Evolutionary conservation across 176 grass and related monocot genomes (phyloP), one percentile per base, ranked within the genome.

Genomic region (Triticum urartu): DNA sequence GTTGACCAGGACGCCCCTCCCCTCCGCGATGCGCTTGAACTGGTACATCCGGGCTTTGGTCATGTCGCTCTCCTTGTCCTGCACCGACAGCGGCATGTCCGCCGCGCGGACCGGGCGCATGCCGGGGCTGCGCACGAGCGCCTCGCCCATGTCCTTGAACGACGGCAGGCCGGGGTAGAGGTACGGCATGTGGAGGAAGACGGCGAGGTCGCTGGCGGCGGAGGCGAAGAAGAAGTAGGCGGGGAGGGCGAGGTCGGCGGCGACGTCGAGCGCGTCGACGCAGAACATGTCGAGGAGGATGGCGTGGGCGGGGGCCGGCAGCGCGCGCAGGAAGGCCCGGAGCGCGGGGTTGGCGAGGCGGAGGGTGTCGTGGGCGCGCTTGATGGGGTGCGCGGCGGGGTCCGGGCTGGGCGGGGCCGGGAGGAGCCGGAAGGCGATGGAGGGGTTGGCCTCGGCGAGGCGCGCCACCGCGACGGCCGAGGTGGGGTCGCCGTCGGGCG

Each of bases 211-310:
- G 75, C 63, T 6, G 11, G 85, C 85, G 5, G 71, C 64, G 3
- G 61, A 60, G 11, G 75, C 24, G 59, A 65, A 78, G 79, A 87
- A 92, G 59, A 81, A n/a, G 76, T 87, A 89, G 30, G 80, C 88
- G 1, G 88, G 91, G 8, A 92, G 4, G 15, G 20, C 45, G 64
- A 93, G 84, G 4, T 89, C 58, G 20, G 48, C 30, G 24, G 84
- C 87, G 3, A 84, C 87, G 62, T 90, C 88, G 34, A 89, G 67
- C n/a, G 78, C 80, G 59, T 81, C 81, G 17, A 70, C 72, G 68
- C 88, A 84, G 74, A 93, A 93, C 15, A 82, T 72, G 86, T 90
- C 91, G 32, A 90, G 38, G 38, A 93, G 35, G 21, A 90, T 26
- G 0, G 91, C 81, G 54, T 69, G 8, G 60, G 35, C 33, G 20